These are phyloP conservation scores for Pichia pseudocactophila DNA, from an alignment of 805 yeast species.

Conservation along the genomic window DNA sequence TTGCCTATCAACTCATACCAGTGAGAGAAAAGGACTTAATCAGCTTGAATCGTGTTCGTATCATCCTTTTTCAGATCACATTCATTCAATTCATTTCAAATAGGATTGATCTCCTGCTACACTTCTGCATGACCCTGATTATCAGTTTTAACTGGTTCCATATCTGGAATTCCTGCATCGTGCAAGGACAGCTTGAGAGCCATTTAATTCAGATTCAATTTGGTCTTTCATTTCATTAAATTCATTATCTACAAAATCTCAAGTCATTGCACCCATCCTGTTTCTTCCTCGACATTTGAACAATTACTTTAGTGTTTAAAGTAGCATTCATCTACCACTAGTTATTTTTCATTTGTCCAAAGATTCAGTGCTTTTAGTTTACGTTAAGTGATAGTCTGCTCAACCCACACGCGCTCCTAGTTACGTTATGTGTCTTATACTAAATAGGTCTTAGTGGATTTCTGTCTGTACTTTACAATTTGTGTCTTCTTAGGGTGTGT, in stretches of 20 bases:
- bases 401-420: too few species aligned
- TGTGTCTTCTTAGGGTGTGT: conserved; percentile 6
- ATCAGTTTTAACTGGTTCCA: too few species aligned
- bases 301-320: neutral
- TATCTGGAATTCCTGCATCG: conserved; percentile 4
- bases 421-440: too few species aligned
- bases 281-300: neutral
- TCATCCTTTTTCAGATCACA: too few species aligned
- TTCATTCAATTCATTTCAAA: neutral
- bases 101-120: conserved; percentile 7
- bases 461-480: neutral
- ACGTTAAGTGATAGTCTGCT: neutral
- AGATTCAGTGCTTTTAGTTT: conserved; percentile 4
- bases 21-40: too few species aligned
- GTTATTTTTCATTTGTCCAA: conserved; percentile 1
- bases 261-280: conserved; percentile 9
- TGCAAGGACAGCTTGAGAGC: conserved; percentile 7
- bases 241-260: neutral
- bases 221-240: neutral
- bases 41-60: too few species aligned
- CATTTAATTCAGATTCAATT: too few species aligned
- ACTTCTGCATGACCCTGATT: conserved; percentile 5
- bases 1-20: too few species aligned
- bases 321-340: neutral
- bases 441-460: too few species aligned